phyloP scores from a whole-genome alignment of 352 stramenopile genomes.

The Phytophthora syringae region DNA sequence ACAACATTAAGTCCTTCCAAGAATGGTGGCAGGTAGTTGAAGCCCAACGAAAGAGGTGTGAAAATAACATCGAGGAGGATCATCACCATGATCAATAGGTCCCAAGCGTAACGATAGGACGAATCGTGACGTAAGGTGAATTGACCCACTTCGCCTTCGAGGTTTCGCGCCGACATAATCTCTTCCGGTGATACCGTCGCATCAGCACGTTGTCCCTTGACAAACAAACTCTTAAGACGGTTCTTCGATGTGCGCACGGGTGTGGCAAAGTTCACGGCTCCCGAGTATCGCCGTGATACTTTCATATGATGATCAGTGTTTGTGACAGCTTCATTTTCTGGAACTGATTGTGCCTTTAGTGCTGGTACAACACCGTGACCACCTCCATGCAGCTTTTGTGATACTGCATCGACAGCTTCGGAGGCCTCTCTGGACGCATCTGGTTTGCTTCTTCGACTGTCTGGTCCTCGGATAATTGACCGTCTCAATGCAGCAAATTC shows the following conservation, averaged over 20 bases:
- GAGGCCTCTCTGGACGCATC: conserved; percentile 17
- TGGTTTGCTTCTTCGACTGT: conserved; percentile 16
- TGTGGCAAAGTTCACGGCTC: conserved; percentile 17
- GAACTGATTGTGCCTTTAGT: background rate
- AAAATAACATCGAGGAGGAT: conserved; percentile 63
- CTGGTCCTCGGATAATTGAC: conserved; percentile 20
- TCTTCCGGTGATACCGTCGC: conserved; percentile 38
- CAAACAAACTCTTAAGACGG: conserved; percentile 35
- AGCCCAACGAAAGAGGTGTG: conserved; percentile 61
- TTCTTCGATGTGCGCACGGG: conserved; percentile 10
- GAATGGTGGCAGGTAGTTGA: conserved; percentile 38
- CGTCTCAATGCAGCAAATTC: conserved; percentile 26
- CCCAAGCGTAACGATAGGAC: conserved; percentile 45
- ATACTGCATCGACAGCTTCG: background rate
- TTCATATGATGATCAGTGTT: conserved; percentile 29
- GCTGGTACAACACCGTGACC: background rate
- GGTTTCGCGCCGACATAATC: conserved; percentile 45
- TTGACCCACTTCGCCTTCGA: conserved; percentile 35
- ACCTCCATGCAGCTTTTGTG: background rate
- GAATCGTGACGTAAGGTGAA: conserved; percentile 69
- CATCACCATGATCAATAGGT: conserved; percentile 59
- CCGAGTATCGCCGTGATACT: conserved; percentile 47
- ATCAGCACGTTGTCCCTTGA: conserved; percentile 23
- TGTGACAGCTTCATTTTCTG: background rate
- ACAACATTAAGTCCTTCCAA: conserved; percentile 40